Conservation (phyloP, 768 basidiomycete genomes). For the Neoboletus subvelutipes region DNA sequence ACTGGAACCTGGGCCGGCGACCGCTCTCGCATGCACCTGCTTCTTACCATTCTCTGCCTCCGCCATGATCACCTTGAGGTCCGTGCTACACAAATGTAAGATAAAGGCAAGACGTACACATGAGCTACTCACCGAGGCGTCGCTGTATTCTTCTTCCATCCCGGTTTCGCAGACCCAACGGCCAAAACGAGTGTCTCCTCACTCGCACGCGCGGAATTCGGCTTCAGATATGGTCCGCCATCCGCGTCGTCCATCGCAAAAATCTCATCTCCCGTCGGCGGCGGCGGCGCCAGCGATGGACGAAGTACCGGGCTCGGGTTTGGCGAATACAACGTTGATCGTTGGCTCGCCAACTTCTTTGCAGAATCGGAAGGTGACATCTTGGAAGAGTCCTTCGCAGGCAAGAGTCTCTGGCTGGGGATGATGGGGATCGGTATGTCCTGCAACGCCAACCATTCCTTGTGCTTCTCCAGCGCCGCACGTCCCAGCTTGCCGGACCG, state of each 20-base stretch:
- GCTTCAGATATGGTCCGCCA: constrained; percentile 29
- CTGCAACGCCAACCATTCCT: constrained; percentile 67
- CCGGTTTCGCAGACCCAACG: constrained; percentile 24
- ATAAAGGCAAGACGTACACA: constrained; percentile 15
- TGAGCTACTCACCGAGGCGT: constrained; percentile 47
- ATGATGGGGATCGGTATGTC: constrained; percentile 65
- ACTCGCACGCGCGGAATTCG: constrained; percentile 12
- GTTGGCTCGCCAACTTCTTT: constrained; percentile 12
- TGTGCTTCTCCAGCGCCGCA: constrained; percentile 56
- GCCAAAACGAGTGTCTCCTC: background rate
- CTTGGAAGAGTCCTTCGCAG: constrained; percentile 29
- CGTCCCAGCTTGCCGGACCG: constrained; percentile 54
- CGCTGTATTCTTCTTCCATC: constrained; percentile 48
- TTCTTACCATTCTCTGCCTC: constrained; percentile 53
- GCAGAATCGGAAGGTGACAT: constrained; percentile 31
- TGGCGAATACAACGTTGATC: constrained; percentile 6
- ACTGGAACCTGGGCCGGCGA: constrained; percentile 2
- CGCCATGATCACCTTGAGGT: constrained; percentile 86
- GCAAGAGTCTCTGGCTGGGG: constrained; percentile 25
- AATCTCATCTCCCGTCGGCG: constrained; percentile 56
- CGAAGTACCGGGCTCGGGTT: constrained; percentile 24
- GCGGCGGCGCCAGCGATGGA: constrained; percentile 9
- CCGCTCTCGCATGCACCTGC: background rate
- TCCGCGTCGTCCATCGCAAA: constrained; percentile 83
- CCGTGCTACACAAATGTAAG: constrained; percentile 49